A percentile compares a stretch with the other conserved stretches of the same genome.
phyloP scores from a whole-genome alignment of 257 asterid species.

The Haberlea rhodopensis region DNA sequence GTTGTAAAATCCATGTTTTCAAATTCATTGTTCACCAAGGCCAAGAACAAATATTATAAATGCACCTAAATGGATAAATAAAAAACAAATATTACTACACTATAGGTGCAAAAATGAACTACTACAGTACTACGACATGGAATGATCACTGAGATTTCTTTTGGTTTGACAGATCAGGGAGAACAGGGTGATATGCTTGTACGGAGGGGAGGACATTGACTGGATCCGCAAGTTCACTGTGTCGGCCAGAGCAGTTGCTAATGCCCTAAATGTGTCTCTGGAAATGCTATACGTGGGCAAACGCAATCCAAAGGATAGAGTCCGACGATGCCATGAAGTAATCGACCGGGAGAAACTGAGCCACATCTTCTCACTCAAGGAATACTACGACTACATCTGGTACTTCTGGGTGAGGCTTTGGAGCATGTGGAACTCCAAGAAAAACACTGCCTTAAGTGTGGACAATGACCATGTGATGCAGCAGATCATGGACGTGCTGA shows the following conservation, averaged over 20 bases:
- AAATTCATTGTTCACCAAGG: neutral
- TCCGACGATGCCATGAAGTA: conserved; percentile 52
- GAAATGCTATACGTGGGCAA: conserved; percentile 89
- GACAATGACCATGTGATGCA: conserved; percentile 66
- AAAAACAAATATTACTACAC: neutral
- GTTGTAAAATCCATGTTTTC: too few species aligned
- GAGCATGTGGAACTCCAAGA: conserved; percentile 95
- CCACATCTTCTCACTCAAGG: conserved; percentile 44
- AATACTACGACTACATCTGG: conserved; percentile 61
- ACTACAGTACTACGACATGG: too few species aligned
- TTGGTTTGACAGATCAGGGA: conserved; percentile 38
- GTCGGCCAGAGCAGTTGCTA: conserved; percentile 38
- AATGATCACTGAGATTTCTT: neutral
- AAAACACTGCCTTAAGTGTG: conserved; percentile 50
- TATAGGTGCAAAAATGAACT: too few species aligned
- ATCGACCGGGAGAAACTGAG: conserved; percentile 59
- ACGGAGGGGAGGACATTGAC: conserved; percentile 84
- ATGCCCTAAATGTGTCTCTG: conserved; percentile 39
- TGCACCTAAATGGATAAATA: too few species aligned
- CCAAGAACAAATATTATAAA: neutral
- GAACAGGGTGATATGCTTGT: conserved; percentile 70
- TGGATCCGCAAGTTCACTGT: conserved; percentile 76
- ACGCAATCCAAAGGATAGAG: conserved; percentile 61
- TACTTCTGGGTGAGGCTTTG: conserved; percentile 84
- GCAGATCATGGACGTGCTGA: conserved; percentile 56